Evolutionary conservation across 495 filamentous ascomycete species (phyloP), one percentile per base, ranked within the genome.

Genomic region (Neurospora sp.): DNA sequence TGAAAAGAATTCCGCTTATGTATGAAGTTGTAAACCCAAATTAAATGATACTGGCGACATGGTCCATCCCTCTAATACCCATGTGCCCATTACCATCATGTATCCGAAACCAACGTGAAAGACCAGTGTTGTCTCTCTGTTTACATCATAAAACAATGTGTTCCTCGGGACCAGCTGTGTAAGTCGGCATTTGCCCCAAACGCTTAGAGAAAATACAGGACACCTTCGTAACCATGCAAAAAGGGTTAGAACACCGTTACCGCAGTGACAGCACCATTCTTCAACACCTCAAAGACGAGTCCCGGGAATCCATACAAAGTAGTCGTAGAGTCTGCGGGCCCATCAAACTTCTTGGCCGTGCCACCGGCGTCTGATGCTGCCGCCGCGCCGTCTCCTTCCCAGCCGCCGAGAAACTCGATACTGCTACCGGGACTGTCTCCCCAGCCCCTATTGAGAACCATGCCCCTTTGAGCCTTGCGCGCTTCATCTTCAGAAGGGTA

Each of bases 301-400:
- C 96, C 96, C 2, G 95, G 96, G 79, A 96, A 98, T 13, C 94
- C 94, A 85, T 93, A 98, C 17, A 99, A 81, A 77, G 95, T 94
- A 34, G 92, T 96, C 72, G 93, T 96, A 86, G 80, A 93, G 77
- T 88, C 89, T 76, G 90, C 90, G 62, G 83, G 88, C 38, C 83
- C 81, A 42, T 78, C 77, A 74, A 75, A 76, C 74, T 77, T 77
- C 70, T 71, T 77, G 21, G 54, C 54, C 31, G 28, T 66, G 54
- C 54, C 54, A 66, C 77, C 78, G 8, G 71, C 79, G 76, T 78
- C 82, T 9, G 82, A 82, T 19, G 79, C 78, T 54, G 74, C 78
- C 74, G 73, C 79, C 70, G 76, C 79, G 59, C 79, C 84, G 73
- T 89, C 91, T 73, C 97, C 92, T 83, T 96, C 92, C 92, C 94